phyloP scores from a whole-genome alignment of 192 early-diverging fungal genomes.

The Phycomyces nitens region DNA sequence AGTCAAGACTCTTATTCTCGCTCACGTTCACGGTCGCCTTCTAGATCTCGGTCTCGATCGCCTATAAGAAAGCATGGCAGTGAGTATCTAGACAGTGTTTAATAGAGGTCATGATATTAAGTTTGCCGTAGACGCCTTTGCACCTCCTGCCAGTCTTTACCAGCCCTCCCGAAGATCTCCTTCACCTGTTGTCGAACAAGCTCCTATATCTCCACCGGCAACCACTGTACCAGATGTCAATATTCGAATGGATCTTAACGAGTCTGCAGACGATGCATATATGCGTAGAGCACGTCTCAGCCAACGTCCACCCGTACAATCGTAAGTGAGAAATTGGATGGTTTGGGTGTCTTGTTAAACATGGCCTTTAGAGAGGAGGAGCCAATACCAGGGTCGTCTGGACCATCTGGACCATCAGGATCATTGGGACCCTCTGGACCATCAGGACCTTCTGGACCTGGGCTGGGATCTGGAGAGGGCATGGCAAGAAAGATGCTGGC shows the following conservation, averaged over 20 bases:
- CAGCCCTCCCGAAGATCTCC: neutral
- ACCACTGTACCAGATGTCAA: neutral
- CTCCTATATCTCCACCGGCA: neutral
- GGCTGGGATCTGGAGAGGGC: constrained; percentile 8
- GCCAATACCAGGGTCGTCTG: neutral
- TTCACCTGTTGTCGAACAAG: neutral
- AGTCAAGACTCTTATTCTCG: constrained; percentile 14
- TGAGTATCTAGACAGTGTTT: constrained; percentile 3
- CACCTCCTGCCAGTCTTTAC: neutral
- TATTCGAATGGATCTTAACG: constrained; percentile 40
- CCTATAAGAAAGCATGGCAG: neutral
- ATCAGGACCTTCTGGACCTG: neutral
- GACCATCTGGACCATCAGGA: too few species aligned
- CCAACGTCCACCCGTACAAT: constrained; percentile 1
- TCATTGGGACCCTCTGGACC: neutral
- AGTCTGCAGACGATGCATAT: constrained; percentile 69
- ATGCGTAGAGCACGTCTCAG: constrained; percentile 44
- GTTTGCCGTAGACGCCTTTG: neutral
- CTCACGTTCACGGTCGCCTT: constrained; percentile 25
- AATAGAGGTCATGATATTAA: too few species aligned
- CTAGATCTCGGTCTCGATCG: constrained; percentile 23
- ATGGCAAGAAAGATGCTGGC: constrained; percentile 32
- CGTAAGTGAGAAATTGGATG: too few species aligned
- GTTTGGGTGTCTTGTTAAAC: neutral
- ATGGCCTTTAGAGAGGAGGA: constrained; percentile 1